phyloP scores from a whole-genome alignment of 768 basidiomycete genomes.

The Boletus tylopilopsis region DNA sequence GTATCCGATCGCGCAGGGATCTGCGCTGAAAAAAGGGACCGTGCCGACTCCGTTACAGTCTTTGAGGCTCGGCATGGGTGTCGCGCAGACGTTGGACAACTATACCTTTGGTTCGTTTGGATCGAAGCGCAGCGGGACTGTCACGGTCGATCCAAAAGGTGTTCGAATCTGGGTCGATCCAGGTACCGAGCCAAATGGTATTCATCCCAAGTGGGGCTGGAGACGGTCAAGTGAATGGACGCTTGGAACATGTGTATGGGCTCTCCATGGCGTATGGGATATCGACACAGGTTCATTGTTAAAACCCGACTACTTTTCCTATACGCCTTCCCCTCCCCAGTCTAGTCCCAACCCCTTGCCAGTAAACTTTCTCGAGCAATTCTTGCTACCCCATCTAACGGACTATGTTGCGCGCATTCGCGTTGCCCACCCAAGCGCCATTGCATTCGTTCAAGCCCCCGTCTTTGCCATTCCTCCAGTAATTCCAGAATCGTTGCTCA shows the following conservation, averaged over 20 bases:
- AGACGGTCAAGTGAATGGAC: constrained; percentile 67
- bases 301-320: constrained; percentile 72
- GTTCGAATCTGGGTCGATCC: constrained; percentile 72
- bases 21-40: constrained; percentile 81
- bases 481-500: constrained; percentile 50
- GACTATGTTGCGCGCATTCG: constrained; percentile 58
- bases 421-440: constrained; percentile 69
- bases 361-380: constrained; percentile 72
- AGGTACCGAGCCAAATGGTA: constrained; percentile 44
- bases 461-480: constrained; percentile 81
- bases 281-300: constrained; percentile 61
- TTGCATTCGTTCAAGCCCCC: constrained; percentile 88
- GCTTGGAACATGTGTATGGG: constrained; percentile 83
- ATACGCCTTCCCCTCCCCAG: constrained; percentile 29
- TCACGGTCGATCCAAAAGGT: constrained; percentile 85
- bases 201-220: constrained; percentile 80
- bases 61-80: constrained; percentile 85
- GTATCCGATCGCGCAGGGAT: constrained; percentile 64
- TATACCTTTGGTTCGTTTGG: constrained; percentile 81
- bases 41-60: constrained; percentile 83
- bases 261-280: constrained; percentile 89
- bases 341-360: constrained; percentile 22
- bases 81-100: constrained; percentile 74
- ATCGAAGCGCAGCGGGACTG: constrained; percentile 64
- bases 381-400: constrained; percentile 72